phyloP scores from a whole-genome alignment of 345 rosid genomes.

The Cardamine chenopodiifolia region DNA sequence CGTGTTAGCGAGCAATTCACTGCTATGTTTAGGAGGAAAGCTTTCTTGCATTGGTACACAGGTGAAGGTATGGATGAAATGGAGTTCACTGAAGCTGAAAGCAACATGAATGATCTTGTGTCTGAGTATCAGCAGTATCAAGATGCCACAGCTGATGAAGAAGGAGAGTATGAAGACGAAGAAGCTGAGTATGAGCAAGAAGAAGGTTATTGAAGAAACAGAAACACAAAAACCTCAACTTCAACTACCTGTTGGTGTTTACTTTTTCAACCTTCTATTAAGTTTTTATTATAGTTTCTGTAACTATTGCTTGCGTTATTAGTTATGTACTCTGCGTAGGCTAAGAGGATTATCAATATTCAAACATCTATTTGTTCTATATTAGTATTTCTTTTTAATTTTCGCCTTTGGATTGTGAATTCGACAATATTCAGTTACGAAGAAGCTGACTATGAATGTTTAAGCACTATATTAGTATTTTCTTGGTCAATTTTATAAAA shows the following conservation, averaged over 20 bases:
- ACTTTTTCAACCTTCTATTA: constrained; percentile 10
- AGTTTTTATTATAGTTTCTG: constrained; percentile 36
- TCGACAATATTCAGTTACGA: background rate
- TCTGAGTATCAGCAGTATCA: constrained; percentile 81
- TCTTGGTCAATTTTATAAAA: background rate
- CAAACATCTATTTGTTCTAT: constrained; percentile 21
- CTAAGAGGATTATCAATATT: constrained; percentile 10
- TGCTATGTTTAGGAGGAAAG: constrained; percentile 76
- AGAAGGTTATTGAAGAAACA: constrained; percentile 35
- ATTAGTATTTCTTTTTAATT: too few species aligned
- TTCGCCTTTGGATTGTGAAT: background rate
- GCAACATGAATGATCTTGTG: constrained; percentile 79
- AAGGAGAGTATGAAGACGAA: constrained; percentile 57
- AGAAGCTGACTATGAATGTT: background rate
- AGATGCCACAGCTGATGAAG: constrained; percentile 79
- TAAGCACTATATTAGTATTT: too few species aligned
- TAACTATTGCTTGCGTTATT: constrained; percentile 25
- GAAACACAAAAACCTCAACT: background rate
- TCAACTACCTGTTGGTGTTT: constrained; percentile 43
- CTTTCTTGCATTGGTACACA: constrained; percentile 75
- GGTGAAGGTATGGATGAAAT: constrained; percentile 78
- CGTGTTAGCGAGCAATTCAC: constrained; percentile 77
- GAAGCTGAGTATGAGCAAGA: constrained; percentile 48
- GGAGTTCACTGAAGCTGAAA: constrained; percentile 76
- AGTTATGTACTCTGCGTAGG: constrained; percentile 25